phyloP scores from a whole-genome alignment of 129 eudicot genomes.

The Arctium minus region DNA sequence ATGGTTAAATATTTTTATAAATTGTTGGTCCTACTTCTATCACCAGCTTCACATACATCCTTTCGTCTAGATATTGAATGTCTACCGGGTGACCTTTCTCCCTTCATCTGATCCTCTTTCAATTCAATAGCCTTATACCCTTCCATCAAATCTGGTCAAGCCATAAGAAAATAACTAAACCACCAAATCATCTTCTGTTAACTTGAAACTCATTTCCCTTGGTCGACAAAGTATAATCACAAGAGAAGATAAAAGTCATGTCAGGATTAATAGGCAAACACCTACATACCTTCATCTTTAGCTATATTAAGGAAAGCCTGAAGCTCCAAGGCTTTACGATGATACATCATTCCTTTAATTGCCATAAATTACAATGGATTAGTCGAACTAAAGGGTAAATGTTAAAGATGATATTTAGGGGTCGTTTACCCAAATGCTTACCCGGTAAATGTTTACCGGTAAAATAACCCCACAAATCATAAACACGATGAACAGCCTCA shows the following conservation, averaged over 20 bases:
- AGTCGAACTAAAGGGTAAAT: slow-evolving; percentile 8
- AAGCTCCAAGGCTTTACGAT: too few species aligned
- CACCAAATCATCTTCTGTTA: not conserved
- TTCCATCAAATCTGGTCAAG: slow-evolving; percentile 77
- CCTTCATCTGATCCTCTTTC: too few species aligned
- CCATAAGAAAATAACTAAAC: slow-evolving; percentile 2
- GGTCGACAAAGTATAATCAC: not conserved
- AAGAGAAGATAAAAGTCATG: not conserved
- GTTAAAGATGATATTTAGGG: not conserved
- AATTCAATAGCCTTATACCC: slow-evolving; percentile 95
- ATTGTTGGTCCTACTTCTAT: too few species aligned
- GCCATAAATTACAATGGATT: slow-evolving; percentile 18
- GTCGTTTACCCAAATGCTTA: not conserved
- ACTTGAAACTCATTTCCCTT: not conserved
- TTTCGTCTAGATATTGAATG: too few species aligned
- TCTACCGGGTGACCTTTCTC: too few species aligned
- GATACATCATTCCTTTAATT: slow-evolving; percentile 98
- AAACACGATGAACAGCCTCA: too few species aligned
- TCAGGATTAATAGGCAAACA: not conserved
- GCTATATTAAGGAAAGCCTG: too few species aligned
- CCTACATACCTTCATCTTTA: too few species aligned
- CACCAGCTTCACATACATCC: too few species aligned
- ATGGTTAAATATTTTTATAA: too few species aligned
- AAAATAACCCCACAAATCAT: too few species aligned
- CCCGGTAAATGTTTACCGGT: slow-evolving; percentile 51